Evolutionary conservation across 2,329 filamentous ascomycete species (phyloP).

Genomic region (Cladophialophora bantiana): DNA sequence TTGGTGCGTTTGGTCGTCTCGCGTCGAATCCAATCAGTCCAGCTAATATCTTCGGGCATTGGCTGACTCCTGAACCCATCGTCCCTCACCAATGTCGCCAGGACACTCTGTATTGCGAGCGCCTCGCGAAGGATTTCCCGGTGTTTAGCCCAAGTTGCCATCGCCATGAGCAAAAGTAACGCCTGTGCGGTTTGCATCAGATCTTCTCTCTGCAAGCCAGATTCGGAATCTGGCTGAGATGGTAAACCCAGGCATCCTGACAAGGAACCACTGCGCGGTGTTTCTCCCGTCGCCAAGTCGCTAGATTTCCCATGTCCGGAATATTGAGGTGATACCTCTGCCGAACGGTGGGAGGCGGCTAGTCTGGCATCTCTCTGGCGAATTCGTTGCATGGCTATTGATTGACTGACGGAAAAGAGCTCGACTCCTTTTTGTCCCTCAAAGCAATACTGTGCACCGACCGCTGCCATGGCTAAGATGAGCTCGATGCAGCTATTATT

Average conservation of each 20-base stretch:
- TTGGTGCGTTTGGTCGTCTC: conserved; percentile 48
- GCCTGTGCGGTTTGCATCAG: conserved; percentile 40
- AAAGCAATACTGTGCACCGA: conserved; percentile 40
- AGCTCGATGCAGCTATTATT: conserved; percentile 37
- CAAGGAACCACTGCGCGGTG: conserved; percentile 30
- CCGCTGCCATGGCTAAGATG: conserved; percentile 40
- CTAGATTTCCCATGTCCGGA: conserved; percentile 19
- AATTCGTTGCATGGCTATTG: conserved; percentile 40
- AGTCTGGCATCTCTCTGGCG: conserved; percentile 35
- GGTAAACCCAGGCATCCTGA: conserved; percentile 35
- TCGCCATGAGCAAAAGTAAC: conserved; percentile 40
- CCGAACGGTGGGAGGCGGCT: conserved; percentile 33
- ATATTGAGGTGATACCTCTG: conserved; percentile 38
- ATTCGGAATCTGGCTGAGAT: conserved; percentile 27
- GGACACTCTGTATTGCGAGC: conserved; percentile 41
- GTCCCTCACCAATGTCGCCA: conserved; percentile 40
- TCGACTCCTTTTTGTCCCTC: conserved; percentile 40
- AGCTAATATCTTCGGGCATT: conserved; percentile 34
- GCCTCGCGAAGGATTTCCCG: conserved; percentile 40
- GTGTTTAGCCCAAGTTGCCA: conserved; percentile 43
- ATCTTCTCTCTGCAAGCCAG: conserved; percentile 30
- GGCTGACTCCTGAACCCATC: conserved; percentile 37
- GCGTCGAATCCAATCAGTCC: conserved; percentile 48
- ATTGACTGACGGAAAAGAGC: conserved; percentile 37
- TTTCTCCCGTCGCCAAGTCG: conserved; percentile 23